These are phyloP conservation scores for Mycosarcoma maydis DNA, from an alignment of 1,284 basidiomycete genomes.

Conservation along the genomic window DNA sequence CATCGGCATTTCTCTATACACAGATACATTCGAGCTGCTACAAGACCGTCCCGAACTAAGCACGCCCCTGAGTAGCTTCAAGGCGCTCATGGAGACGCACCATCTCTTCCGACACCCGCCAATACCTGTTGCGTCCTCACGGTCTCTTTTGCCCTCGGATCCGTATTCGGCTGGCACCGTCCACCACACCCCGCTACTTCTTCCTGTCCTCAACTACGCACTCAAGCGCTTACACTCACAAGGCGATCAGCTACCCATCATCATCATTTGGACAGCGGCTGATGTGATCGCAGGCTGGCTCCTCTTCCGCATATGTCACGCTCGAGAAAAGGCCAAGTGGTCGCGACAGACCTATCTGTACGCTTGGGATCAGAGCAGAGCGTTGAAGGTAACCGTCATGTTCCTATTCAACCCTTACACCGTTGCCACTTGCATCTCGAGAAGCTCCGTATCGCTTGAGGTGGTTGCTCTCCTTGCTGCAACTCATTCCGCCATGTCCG, in stretches of 20 bases:
- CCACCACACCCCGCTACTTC: slow-evolving; percentile 79
- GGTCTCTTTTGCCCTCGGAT: slow-evolving; percentile 12
- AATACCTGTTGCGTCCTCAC: slow-evolving; percentile 6
- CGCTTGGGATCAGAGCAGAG: slow-evolving; percentile 42
- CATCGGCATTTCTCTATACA: slow-evolving; percentile 63
- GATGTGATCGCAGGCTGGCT: slow-evolving; percentile 72
- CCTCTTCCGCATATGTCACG: slow-evolving; percentile 35
- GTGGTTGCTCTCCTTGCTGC: slow-evolving; percentile 76
- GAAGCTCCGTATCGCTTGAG: slow-evolving; percentile 82
- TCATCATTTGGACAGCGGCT: slow-evolving; percentile 76
- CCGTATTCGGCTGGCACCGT: slow-evolving; percentile 32
- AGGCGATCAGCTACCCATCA: slow-evolving; percentile 69
- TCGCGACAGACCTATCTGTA: slow-evolving; percentile 27
- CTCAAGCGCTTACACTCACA: background rate
- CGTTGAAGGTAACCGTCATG: slow-evolving; percentile 34
- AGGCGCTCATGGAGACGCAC: slow-evolving; percentile 69
- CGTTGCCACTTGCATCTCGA: slow-evolving; percentile 78
- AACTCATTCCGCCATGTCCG: slow-evolving; percentile 77
- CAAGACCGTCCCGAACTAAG: slow-evolving; percentile 76
- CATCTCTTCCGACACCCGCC: slow-evolving; percentile 33
- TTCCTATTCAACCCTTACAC: slow-evolving; percentile 90
- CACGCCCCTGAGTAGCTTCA: slow-evolving; percentile 81
- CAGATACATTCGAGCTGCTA: slow-evolving; percentile 62
- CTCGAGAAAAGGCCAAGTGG: slow-evolving; percentile 20
- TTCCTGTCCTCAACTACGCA: slow-evolving; percentile 70